These are phyloP conservation scores for Leucocoprinus leucothites DNA, from an alignment of 768 basidiomycete genomes.

Conservation along the genomic window DNA sequence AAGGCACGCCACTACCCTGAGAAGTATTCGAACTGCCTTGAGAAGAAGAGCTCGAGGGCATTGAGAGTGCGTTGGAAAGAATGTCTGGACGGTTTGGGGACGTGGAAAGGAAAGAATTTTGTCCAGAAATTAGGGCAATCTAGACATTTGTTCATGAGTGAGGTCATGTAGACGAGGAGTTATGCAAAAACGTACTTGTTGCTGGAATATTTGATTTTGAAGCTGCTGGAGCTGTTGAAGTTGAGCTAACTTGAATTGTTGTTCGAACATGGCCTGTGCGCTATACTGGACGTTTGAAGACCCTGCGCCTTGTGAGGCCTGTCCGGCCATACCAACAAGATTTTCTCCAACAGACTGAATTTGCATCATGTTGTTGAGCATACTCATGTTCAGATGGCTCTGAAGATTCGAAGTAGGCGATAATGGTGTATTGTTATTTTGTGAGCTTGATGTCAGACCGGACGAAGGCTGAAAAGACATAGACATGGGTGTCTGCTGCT, in stretches of 20 bases:
- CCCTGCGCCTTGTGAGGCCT: not conserved
- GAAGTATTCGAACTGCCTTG: constrained; percentile 1
- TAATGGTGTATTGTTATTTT: not conserved
- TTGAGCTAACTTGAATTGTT: constrained; percentile 76
- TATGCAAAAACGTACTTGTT: constrained; percentile 57
- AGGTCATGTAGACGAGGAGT: constrained; percentile 5
- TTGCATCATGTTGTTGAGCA: constrained; percentile 49
- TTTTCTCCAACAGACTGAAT: constrained; percentile 40
- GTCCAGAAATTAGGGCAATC: constrained; percentile 69
- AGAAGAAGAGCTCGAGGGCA: constrained; percentile 3
- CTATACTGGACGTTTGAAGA: constrained; percentile 21
- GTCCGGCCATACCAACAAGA: constrained; percentile 14
- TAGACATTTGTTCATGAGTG: constrained; percentile 21
- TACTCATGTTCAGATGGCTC: constrained; percentile 44
- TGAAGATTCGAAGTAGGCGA: constrained; percentile 14
- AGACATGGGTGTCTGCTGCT: not conserved
- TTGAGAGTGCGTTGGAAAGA: constrained; percentile 9
- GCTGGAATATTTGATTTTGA: constrained; percentile 85
- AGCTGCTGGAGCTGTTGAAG: constrained; percentile 75
- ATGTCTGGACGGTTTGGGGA: constrained; percentile 40
- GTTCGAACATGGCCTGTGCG: constrained; percentile 58
- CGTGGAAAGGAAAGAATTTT: constrained; percentile 19
- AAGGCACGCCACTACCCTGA: constrained; percentile 2
- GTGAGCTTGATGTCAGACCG: constrained; percentile 2
- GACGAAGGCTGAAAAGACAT: constrained; percentile 7